These are phyloP conservation scores for Saccharomycopsis guyanensis DNA, from an alignment of 805 yeast species.

Conservation along the genomic window DNA sequence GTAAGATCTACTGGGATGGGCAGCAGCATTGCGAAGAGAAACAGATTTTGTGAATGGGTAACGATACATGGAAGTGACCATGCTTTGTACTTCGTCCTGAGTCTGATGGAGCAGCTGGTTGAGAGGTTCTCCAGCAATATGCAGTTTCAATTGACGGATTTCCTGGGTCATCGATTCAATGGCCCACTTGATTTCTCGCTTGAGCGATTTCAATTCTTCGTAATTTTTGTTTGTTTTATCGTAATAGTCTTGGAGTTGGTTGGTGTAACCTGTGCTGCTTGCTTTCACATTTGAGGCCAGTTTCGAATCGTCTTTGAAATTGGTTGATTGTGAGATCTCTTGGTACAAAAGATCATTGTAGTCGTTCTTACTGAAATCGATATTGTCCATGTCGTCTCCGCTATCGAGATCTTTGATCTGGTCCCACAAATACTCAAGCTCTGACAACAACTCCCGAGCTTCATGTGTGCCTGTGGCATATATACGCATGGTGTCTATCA, in stretches of 20 bases:
- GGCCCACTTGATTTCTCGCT: constrained; percentile 25
- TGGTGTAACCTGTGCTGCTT: not conserved
- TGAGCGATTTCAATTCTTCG: constrained; percentile 19
- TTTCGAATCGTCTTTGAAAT: not conserved
- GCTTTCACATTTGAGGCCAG: not conserved
- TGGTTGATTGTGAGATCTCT: constrained; percentile 1
- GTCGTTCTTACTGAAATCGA: not conserved
- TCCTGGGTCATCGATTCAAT: constrained; percentile 25
- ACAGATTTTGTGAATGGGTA: constrained; percentile 11
- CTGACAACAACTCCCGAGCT: constrained; percentile 56
- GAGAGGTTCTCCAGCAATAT: not conserved
- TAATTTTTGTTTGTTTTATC: constrained; percentile 4
- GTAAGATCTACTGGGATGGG: constrained; percentile 3
- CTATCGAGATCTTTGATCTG: constrained; percentile 45
- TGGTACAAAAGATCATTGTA: constrained; percentile 4
- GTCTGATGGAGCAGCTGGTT: not conserved
- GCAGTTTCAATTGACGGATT: constrained; percentile 18
- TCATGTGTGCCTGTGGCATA: constrained; percentile 64
- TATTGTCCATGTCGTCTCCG: not conserved
- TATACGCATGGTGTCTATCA: constrained; percentile 64
- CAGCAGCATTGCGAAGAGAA: not conserved
- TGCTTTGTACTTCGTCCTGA: constrained; percentile 7
- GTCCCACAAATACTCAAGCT: constrained; percentile 69
- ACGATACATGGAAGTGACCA: constrained; percentile 9
- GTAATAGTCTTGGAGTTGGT: constrained; percentile 4